phyloP scores from a whole-genome alignment of 1,284 basidiomycete genomes.

The Cutaneotrichosporon arboriforme region DNA sequence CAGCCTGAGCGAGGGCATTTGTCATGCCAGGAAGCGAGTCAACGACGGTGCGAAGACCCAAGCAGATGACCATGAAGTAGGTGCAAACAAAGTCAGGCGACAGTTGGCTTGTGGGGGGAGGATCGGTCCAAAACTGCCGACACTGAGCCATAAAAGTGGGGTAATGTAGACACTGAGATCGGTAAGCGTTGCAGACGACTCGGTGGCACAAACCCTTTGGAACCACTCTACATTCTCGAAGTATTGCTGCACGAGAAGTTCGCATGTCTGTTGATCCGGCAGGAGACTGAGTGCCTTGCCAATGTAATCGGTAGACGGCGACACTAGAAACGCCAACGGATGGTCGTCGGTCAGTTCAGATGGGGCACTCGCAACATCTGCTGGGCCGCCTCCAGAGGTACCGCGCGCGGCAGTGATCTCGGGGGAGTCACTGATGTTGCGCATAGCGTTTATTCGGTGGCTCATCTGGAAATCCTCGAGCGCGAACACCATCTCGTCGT shows the following conservation, averaged over 20 bases:
- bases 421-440: slow-evolving; percentile 12
- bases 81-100: slow-evolving; percentile 15
- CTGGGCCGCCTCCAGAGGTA: background rate
- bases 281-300: slow-evolving; percentile 12
- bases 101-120: background rate
- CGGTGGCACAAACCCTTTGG: slow-evolving; percentile 5
- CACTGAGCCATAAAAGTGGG: slow-evolving; percentile 18
- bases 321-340: slow-evolving; percentile 15
- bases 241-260: slow-evolving; percentile 16
- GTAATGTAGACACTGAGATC: slow-evolving; percentile 15
- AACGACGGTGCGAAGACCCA: slow-evolving; percentile 8
- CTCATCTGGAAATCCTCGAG: slow-evolving; percentile 21
- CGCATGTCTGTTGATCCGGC: slow-evolving; percentile 13
- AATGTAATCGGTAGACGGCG: slow-evolving; percentile 13
- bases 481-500: slow-evolving; percentile 22
- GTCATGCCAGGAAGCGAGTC: slow-evolving; percentile 7
- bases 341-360: slow-evolving; percentile 3
- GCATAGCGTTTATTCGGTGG: slow-evolving; percentile 19
- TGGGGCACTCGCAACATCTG: background rate
- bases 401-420: background rate
- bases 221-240: slow-evolving; percentile 23
- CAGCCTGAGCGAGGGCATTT: slow-evolving; percentile 9
- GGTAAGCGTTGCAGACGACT: background rate
- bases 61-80: slow-evolving; percentile 20
- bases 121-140: slow-evolving; percentile 9